Evolutionary conservation across 768 basidiomycete genomes (phyloP).

Genomic region (Suillus fuscotomentosus): DNA sequence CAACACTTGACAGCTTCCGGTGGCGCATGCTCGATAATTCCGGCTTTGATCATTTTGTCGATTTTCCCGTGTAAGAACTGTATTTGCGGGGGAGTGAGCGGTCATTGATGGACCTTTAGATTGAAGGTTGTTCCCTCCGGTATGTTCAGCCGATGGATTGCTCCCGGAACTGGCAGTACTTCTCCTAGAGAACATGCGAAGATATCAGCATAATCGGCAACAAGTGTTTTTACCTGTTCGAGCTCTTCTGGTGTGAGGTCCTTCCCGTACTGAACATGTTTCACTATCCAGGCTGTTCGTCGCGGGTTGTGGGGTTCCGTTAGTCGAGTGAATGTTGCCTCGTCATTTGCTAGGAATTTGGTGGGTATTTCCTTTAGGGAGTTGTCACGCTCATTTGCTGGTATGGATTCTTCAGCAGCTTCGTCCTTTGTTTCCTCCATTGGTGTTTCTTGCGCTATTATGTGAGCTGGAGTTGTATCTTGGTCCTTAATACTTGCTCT

Average conservation of each 20-base stretch:
- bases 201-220: slow-evolving; percentile 33
- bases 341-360: not conserved
- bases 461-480: too few species aligned
- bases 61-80: too few species aligned
- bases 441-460: not conserved
- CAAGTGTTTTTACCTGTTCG: slow-evolving; percentile 19
- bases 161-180: slow-evolving; percentile 26
- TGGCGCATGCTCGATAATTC: too few species aligned
- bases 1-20: too few species aligned
- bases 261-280: slow-evolving; percentile 24
- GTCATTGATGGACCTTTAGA: too few species aligned
- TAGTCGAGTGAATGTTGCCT: not conserved
- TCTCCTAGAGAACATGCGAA: slow-evolving; percentile 41
- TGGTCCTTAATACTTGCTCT: not conserved
- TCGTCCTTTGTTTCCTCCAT: too few species aligned
- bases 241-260: slow-evolving; percentile 28
- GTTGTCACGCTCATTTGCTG: not conserved
- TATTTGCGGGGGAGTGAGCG: too few species aligned
- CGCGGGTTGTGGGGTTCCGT: slow-evolving; percentile 1
- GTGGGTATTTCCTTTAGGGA: not conserved
- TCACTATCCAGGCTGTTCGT: slow-evolving; percentile 18
- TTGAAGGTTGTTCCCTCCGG: not conserved
- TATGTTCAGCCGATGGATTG: not conserved
- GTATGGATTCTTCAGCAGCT: too few species aligned
- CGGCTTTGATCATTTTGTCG: too few species aligned